phyloP scores from a whole-genome alignment of 305 asterid species.

The Fraxinus velutina region DNA sequence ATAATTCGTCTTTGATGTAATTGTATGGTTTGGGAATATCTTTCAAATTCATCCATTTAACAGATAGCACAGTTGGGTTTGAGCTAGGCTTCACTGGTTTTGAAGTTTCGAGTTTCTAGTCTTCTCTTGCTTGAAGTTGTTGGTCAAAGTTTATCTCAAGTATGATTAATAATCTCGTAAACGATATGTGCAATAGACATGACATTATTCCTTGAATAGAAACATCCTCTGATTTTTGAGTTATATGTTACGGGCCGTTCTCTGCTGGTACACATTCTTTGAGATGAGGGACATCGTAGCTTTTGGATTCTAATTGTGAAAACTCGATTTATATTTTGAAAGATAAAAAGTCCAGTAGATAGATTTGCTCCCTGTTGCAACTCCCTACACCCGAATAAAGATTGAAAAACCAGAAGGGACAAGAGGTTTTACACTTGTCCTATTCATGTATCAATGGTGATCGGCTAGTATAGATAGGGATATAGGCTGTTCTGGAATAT shows the following conservation, averaged over 20 bases:
- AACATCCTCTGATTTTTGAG: not conserved
- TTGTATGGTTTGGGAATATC: not conserved
- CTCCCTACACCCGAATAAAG: not conserved
- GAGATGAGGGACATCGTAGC: not conserved
- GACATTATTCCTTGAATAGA: not conserved
- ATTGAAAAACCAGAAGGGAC: not conserved
- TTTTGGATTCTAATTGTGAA: not conserved
- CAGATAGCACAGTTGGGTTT: not conserved
- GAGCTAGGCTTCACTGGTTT: not conserved
- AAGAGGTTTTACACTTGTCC: not conserved
- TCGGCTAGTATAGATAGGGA: not conserved
- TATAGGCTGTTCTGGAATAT: not conserved
- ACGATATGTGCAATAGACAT: not conserved
- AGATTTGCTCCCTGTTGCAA: not conserved
- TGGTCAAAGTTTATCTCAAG: not conserved
- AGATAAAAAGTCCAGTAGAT: not conserved
- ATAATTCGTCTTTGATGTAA: not conserved
- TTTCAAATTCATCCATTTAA: not conserved
- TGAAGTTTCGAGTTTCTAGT: not conserved
- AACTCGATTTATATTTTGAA: not conserved
- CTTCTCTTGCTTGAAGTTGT: not conserved
- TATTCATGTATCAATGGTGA: not conserved
- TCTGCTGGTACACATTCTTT: not conserved
- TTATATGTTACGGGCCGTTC: not conserved
- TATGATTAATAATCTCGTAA: not conserved